Percentiles rank a stretch among this genome's conserved stretches.
These are phyloP conservation scores for Fonsecaea pugnacius DNA, from an alignment of 2,329 filamentous ascomycete species.

Conservation along the genomic window DNA sequence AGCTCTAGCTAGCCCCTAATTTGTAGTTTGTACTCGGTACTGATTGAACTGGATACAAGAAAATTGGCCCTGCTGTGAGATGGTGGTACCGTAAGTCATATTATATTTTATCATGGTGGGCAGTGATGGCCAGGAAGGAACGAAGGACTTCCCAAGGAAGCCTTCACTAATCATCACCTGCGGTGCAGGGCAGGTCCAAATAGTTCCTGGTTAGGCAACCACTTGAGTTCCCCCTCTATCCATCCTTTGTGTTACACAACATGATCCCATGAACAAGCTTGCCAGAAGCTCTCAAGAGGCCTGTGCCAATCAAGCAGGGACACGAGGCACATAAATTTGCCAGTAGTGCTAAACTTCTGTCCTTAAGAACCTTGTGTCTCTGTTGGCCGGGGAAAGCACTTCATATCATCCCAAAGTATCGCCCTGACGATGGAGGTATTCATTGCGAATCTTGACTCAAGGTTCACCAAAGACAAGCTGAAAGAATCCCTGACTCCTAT, in stretches of 20 bases:
- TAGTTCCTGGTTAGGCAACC: neutral
- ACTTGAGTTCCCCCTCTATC: neutral
- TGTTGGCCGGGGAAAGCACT: neutral
- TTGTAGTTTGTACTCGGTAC: too few relatives aligned
- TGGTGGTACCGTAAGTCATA: too few relatives aligned
- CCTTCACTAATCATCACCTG: too few relatives aligned
- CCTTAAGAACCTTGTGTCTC: neutral
- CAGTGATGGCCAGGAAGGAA: too few relatives aligned
- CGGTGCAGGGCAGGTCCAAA: neutral
- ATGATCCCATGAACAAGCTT: neutral
- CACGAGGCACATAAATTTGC: neutral
- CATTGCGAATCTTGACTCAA: constrained; percentile 48
- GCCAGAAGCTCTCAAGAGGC: neutral
- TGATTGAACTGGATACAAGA: too few relatives aligned
- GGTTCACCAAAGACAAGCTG: constrained; percentile 51
- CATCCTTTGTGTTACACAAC: neutral
- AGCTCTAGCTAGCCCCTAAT: too few relatives aligned
- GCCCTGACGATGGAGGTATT: constrained; percentile 52
- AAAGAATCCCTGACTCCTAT: constrained; percentile 47
- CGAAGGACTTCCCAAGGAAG: too few relatives aligned
- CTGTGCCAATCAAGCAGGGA: neutral
- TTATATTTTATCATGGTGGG: too few relatives aligned
- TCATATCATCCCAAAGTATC: neutral
- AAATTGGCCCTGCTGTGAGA: too few relatives aligned
- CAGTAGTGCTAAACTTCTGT: neutral